These are phyloP conservation scores for Rhizophora mangle DNA, from an alignment of 345 rosid species.

Conservation along the genomic window DNA sequence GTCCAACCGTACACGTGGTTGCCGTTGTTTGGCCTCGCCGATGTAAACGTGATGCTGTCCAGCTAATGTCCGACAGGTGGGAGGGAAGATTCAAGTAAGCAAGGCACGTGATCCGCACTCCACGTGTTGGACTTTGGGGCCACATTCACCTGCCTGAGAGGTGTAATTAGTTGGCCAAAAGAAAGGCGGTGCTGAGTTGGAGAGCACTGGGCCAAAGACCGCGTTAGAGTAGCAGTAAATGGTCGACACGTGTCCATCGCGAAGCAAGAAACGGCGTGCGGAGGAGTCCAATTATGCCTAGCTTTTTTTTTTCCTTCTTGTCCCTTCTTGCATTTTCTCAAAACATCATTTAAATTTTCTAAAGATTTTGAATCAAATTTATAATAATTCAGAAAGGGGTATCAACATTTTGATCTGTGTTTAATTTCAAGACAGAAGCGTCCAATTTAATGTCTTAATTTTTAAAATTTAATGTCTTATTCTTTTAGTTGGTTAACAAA, in stretches of 20 bases:
- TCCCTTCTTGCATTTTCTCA: background rate
- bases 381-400: too few species aligned
- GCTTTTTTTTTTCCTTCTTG: background rate
- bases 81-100: slow-evolving; percentile 5
- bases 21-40: slow-evolving; percentile 26
- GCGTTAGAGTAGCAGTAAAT: background rate
- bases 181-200: slow-evolving; percentile 27
- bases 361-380: too few species aligned
- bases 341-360: background rate
- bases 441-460: too few species aligned
- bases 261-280: slow-evolving; percentile 35
- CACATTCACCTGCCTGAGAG: slow-evolving; percentile 14
- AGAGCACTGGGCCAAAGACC: slow-evolving; percentile 11
- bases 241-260: slow-evolving; percentile 10
- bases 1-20: slow-evolving; percentile 19
- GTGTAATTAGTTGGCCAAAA: slow-evolving; percentile 18
- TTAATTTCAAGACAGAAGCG: too few species aligned
- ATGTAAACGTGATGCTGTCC: slow-evolving; percentile 2
- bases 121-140: slow-evolving; percentile 3
- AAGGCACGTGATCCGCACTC: slow-evolving; percentile 16
- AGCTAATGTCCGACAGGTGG: slow-evolving; percentile 14
- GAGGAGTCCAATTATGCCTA: slow-evolving; percentile 9
- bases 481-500: too few species aligned
- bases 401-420: too few species aligned
- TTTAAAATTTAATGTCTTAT: too few species aligned